A percentile compares a stretch with the other conserved stretches of the same genome.
Conservation (phyloP, 768 basidiomycete species). For the Rhizopogon rudus region DNA sequence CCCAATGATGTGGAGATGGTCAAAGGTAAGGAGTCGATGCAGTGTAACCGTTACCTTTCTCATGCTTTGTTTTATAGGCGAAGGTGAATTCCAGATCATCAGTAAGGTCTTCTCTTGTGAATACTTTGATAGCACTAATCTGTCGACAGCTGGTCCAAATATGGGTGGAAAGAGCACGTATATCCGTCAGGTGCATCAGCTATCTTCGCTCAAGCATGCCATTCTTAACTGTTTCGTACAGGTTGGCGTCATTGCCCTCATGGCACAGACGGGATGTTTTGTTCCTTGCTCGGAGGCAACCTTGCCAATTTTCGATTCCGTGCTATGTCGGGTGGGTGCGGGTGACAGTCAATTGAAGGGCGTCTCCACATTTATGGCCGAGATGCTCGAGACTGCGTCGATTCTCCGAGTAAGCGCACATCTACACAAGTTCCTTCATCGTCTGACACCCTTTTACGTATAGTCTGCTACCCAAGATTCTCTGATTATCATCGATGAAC, state of each 20-base stretch:
- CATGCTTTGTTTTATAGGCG: slow-evolving; percentile 35
- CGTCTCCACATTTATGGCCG: slow-evolving; percentile 98
- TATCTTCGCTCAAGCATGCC: background rate
- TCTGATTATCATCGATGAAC: slow-evolving; percentile 95
- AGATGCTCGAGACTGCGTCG: slow-evolving; percentile 98
- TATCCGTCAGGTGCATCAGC: slow-evolving; percentile 67
- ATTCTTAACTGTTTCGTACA: slow-evolving; percentile 21
- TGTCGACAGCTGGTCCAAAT: slow-evolving; percentile 79
- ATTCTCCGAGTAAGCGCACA: slow-evolving; percentile 67
- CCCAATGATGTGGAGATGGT: slow-evolving; percentile 95
- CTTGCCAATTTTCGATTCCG: slow-evolving; percentile 92
- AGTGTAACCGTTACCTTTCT: background rate
- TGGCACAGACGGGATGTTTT: slow-evolving; percentile 95
- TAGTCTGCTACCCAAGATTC: slow-evolving; percentile 92
- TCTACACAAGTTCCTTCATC: too few species aligned
- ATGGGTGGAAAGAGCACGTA: slow-evolving; percentile 99
- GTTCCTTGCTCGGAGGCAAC: slow-evolving; percentile 88
- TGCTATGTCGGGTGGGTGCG: slow-evolving; percentile 93
- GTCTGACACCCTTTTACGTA: background rate
- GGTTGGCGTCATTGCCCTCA: slow-evolving; percentile 93
- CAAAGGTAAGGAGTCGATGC: slow-evolving; percentile 47
- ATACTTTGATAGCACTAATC: background rate
- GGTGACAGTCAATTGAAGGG: slow-evolving; percentile 98
- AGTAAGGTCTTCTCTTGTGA: slow-evolving; percentile 41
- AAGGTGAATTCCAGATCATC: slow-evolving; percentile 94